These are phyloP conservation scores for Triticum turgidum DNA, from an alignment of 176 grass and related monocot species.

Conservation along the genomic window DNA sequence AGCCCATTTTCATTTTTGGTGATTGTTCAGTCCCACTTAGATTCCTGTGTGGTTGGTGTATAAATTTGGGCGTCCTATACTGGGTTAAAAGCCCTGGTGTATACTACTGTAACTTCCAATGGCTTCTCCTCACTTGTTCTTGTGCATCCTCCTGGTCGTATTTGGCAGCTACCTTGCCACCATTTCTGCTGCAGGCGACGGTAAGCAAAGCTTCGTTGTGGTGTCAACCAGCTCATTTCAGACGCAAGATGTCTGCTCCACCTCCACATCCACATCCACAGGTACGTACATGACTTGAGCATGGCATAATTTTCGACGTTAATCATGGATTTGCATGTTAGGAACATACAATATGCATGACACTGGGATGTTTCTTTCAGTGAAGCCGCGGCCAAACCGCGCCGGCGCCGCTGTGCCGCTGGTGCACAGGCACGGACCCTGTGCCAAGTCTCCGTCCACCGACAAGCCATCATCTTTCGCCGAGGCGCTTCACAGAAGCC, in stretches of 20 bases:
- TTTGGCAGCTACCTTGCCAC: neutral
- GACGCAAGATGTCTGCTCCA: neutral
- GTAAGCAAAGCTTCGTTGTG: neutral
- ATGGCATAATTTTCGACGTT: neutral
- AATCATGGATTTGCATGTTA: neutral
- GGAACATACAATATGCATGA: neutral
- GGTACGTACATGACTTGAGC: neutral
- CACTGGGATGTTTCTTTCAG: neutral
- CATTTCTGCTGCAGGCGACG: neutral
- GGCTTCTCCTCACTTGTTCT: neutral
- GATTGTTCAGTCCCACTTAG: neutral
- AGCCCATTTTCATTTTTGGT: neutral
- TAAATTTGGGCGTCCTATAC: neutral
- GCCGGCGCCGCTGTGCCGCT: neutral
- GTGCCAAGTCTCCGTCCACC: neutral
- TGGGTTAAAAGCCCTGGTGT: neutral
- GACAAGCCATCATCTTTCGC: neutral
- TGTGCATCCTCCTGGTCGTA: neutral
- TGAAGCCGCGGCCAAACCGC: neutral
- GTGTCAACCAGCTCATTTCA: neutral
- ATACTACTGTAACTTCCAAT: neutral
- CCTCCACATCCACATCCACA: neutral
- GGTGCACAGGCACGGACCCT: slow-evolving; percentile 19
- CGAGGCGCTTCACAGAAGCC: neutral
- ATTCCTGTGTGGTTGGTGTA: neutral